Base-by-base conservation (phyloP, 352 stramenopile species). In the Plasmopara halstedii region DNA sequence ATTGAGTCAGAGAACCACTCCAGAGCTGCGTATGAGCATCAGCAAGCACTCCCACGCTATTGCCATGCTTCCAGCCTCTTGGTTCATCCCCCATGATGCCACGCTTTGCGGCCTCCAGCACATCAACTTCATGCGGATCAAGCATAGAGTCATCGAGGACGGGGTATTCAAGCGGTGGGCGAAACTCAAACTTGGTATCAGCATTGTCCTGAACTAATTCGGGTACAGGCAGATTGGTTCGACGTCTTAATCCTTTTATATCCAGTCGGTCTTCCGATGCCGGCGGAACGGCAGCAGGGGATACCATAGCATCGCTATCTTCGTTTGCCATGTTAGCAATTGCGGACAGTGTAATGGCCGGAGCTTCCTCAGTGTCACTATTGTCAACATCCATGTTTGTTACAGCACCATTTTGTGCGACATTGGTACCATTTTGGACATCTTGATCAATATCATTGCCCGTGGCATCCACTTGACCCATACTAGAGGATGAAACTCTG, bases 271-370 rank as follows among this genome's bases (percentile, higher is more conserved):
- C 53, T 15, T 36, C 41, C 13, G 75, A 58, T 14, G 57, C 67
- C 25, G 73, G 56, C 20, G 61, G 53, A 38, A 87, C 74, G 20
- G 76, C 65, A 43, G 70, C 61, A 22, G 70, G 63, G 8, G 67
- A 64, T 34, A 70, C 45, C n/a, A 79, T 67, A 6, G 85, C 74
- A 40, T 86, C 76, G 20, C 58, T 86, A 57, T 93, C 81, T 53
- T 90, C 81, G 13, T 62, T 79, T 20, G 87, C 79, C 79, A 93
- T 93, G 46, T 90, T 84, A n/a, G 81, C 81, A 42, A 90, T 89
- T 13, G 77, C 76, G 5, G 76, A 88, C 9, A 90, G 56, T 14
- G 77, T 88, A 37, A 93, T 82, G 52, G 85, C 78, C 0, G 77
- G 60, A 31, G 75, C 66, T 10, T 89, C 80, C 37, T 91, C 80